These are phyloP conservation scores for Raphanus sativus DNA, from an alignment of 345 rosid genomes.

Conservation along the genomic window DNA sequence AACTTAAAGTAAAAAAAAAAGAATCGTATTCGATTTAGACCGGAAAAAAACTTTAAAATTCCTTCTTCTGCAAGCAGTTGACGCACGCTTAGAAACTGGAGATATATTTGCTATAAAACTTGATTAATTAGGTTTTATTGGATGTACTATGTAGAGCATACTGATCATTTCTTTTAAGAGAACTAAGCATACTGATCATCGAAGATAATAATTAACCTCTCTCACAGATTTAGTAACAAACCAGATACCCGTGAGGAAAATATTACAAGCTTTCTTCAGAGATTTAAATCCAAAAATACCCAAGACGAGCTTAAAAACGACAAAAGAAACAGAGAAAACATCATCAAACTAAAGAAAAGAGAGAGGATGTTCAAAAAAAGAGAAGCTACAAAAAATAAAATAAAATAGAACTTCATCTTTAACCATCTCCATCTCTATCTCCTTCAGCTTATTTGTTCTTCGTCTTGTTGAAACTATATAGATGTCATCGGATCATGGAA, in stretches of 20 bases:
- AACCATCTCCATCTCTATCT: not conserved
- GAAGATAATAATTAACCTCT: not conserved
- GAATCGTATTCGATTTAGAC: not conserved
- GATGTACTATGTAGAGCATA: not conserved
- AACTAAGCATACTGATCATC: not conserved
- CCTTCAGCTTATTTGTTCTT: not conserved
- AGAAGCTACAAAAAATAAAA: not conserved
- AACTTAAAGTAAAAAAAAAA: not conserved
- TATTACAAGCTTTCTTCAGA: not conserved
- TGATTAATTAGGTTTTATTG: not conserved
- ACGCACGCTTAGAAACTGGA: not conserved
- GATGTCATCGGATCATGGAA: not conserved
- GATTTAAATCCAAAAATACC: not conserved
- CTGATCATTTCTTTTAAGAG: too few relatives aligned
- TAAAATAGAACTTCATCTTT: not conserved
- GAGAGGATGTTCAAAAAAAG: not conserved
- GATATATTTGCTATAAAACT: not conserved
- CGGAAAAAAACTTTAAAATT: not conserved
- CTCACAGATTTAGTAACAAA: not conserved
- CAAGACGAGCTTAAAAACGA: not conserved
- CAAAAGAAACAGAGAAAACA: not conserved
- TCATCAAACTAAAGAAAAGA: not conserved
- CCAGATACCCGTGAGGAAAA: not conserved
- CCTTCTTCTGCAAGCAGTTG: not conserved
- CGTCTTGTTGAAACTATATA: not conserved